Conservation (phyloP, 495 filamentous ascomycete genomes). For the Aspergillus kassunensis region DNA sequence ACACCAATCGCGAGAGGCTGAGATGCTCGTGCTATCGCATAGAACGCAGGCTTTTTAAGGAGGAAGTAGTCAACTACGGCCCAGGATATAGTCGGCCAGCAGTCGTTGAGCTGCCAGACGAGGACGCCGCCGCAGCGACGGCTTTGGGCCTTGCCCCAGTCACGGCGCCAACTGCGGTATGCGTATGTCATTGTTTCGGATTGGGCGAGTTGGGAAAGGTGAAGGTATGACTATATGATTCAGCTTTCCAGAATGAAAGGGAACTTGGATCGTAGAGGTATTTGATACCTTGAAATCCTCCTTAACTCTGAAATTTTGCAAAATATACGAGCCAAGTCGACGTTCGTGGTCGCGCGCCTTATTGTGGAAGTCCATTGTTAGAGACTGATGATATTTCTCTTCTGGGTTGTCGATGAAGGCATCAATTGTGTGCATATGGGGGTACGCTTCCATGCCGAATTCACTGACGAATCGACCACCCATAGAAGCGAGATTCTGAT, state of each 20-base stretch:
- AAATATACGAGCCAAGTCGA: conserved; percentile 79
- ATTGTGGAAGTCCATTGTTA: conserved; percentile 91
- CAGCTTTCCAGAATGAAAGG: too few species aligned
- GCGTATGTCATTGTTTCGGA: conserved; percentile 82
- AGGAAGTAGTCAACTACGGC: conserved; percentile 83
- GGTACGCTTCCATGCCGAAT: conserved; percentile 94
- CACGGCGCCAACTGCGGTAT: conserved; percentile 84
- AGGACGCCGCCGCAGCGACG: conserved; percentile 80
- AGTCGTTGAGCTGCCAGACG: conserved; percentile 96
- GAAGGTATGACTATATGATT: conserved; percentile 46
- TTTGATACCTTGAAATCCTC: conserved; percentile 48
- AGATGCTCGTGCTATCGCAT: conserved; percentile 75
- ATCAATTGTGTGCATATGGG: conserved; percentile 75
- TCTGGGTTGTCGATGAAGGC: conserved; percentile 67
- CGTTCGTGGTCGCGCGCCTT: conserved; percentile 90
- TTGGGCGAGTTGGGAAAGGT: conserved; percentile 87
- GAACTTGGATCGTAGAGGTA: not conserved
- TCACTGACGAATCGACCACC: conserved; percentile 87
- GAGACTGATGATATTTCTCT: conserved; percentile 79
- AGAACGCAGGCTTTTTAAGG: conserved; percentile 82
- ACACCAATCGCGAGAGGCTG: conserved; percentile 71
- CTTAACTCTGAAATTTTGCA: conserved; percentile 71
- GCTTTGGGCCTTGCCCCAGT: conserved; percentile 70
- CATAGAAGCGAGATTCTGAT: conserved; percentile 84
- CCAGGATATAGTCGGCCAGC: conserved; percentile 94